These are phyloP conservation scores for Teratosphaeria gauchensis DNA, from an alignment of 2,329 filamentous ascomycete genomes.

Conservation along the genomic window DNA sequence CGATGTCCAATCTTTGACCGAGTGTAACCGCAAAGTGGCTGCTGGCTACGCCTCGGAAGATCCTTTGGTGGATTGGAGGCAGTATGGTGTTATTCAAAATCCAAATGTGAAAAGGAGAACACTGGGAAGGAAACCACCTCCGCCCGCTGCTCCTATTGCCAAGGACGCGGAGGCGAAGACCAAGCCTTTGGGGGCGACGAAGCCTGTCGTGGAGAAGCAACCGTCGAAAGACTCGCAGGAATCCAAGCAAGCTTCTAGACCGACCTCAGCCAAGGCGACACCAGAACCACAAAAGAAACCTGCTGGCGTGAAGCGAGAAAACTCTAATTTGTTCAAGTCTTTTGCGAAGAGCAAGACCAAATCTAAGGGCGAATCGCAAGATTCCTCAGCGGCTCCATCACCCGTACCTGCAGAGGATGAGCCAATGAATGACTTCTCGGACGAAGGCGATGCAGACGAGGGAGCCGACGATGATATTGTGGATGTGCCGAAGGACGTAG, in stretches of 20 bases:
- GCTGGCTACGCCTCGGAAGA: constrained; percentile 50
- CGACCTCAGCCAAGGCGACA: constrained; percentile 12
- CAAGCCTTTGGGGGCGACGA: constrained; percentile 9
- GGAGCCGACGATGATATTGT: constrained; percentile 44
- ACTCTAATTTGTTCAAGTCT: constrained; percentile 64
- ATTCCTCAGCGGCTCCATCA: constrained; percentile 29
- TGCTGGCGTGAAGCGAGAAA: constrained; percentile 42
- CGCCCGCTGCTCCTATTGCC: constrained; percentile 20
- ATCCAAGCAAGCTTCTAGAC: constrained; percentile 8
- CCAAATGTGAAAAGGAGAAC: constrained; percentile 51
- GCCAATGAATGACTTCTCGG: constrained; percentile 27
- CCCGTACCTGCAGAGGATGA: constrained; percentile 23
- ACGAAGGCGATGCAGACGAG: constrained; percentile 46
- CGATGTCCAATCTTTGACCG: constrained; percentile 57
- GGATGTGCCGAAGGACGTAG: constrained; percentile 11
- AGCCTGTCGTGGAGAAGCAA: constrained; percentile 16
- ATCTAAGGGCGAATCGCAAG: constrained; percentile 39
- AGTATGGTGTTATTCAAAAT: constrained; percentile 69
- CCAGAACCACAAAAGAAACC: constrained; percentile 27
- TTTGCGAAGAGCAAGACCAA: constrained; percentile 57
- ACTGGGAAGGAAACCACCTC: constrained; percentile 28
- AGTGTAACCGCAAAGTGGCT: constrained; percentile 56
- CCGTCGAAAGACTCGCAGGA: constrained; percentile 8
- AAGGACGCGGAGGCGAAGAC: constrained; percentile 10
- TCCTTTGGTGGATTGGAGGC: constrained; percentile 47